These are phyloP conservation scores for Nepenthes gracilis DNA, from an alignment of 148 eudicot genomes.

Conservation along the genomic window DNA sequence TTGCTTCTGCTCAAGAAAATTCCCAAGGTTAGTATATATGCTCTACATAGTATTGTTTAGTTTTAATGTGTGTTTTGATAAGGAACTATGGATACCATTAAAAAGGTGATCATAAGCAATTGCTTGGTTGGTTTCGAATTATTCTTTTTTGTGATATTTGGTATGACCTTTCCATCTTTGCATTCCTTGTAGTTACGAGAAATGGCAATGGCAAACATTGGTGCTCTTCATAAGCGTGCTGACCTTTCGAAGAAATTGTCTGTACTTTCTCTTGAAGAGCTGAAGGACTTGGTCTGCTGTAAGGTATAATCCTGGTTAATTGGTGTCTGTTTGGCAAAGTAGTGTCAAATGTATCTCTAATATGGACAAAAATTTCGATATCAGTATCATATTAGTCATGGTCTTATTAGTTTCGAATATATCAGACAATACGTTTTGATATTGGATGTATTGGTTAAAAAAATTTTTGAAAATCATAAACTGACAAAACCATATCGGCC, in stretches of 20 bases:
- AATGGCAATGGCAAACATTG: constrained; percentile 83
- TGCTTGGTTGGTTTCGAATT: background rate
- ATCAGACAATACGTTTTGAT: no score
- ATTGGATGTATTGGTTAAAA: no score
- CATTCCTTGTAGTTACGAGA: constrained; percentile 53
- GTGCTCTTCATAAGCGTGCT: constrained; percentile 69
- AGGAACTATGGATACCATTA: no score
- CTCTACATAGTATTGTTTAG: background rate
- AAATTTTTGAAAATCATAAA: no score
- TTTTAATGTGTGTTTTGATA: background rate
- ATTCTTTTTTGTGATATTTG: background rate
- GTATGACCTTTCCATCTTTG: background rate
- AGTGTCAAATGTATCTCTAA: background rate
- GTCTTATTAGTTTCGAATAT: no score
- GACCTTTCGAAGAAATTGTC: constrained; percentile 87
- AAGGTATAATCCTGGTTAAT: constrained; percentile 33
- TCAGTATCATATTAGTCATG: no score
- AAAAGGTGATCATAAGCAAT: no score
- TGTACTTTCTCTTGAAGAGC: constrained; percentile 62
- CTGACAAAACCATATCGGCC: no score
- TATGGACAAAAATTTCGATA: no score
- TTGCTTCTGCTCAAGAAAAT: constrained; percentile 76
- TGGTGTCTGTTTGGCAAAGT: background rate
- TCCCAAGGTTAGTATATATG: constrained; percentile 50
- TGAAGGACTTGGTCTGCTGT: constrained; percentile 76